phyloP scores from a whole-genome alignment of 2,329 filamentous ascomycete genomes.

The Pseudogymnoascus sp. region DNA sequence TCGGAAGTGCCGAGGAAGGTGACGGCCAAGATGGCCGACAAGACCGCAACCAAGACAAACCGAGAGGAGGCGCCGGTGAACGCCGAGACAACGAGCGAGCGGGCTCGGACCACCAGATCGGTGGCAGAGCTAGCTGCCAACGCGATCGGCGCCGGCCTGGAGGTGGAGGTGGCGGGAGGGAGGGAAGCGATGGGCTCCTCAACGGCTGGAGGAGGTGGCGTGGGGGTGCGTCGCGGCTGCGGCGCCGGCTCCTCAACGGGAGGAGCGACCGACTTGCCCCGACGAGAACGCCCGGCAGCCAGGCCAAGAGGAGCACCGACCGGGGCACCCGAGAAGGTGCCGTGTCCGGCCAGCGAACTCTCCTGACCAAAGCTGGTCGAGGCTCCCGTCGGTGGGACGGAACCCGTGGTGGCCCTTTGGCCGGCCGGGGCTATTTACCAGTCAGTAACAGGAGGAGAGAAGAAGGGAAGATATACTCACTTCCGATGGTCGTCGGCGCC shows the following conservation, averaged over 20 bases:
- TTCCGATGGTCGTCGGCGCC: background rate
- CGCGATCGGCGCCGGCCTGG: background rate
- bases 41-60: background rate
- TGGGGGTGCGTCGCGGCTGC: background rate
- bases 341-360: background rate
- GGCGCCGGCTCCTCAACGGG: background rate
- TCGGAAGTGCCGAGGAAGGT: background rate
- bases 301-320: background rate
- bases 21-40: background rate
- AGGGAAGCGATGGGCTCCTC: background rate
- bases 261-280: background rate
- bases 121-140: background rate
- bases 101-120: background rate
- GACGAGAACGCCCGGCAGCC: constrained; percentile 1
- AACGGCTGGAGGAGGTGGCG: background rate
- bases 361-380: constrained; percentile 4
- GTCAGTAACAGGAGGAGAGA: background rate
- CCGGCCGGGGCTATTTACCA: constrained; percentile 1
- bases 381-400: constrained; percentile 1
- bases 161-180: background rate
- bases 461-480: background rate
- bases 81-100: background rate
- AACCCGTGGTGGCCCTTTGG: constrained; percentile 5
- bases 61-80: background rate
- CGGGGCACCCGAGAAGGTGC: background rate